Evolutionary conservation across 192 early-diverging fungal species (phyloP).

Genomic region (Radiomyces spectabilis): DNA sequence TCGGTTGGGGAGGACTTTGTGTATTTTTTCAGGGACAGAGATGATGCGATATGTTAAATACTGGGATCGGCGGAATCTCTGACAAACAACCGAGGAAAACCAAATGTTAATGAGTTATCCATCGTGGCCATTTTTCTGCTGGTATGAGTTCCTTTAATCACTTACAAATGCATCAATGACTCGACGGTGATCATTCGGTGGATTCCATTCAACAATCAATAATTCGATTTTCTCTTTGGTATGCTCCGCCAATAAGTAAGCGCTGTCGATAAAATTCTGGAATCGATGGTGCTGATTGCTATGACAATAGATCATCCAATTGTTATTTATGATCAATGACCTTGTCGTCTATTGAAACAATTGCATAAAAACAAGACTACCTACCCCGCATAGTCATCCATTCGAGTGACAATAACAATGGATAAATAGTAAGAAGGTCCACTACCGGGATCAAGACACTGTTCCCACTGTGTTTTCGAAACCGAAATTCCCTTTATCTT

Average conservation of each 20-base stretch:
- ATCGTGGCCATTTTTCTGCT: background rate
- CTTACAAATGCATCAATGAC: slow-evolving; percentile 26
- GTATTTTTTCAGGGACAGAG: slow-evolving; percentile 20
- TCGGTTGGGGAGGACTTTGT: slow-evolving; percentile 22
- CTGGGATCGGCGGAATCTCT: slow-evolving; percentile 22
- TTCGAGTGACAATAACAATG: slow-evolving; percentile 30
- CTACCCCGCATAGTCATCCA: slow-evolving; percentile 31
- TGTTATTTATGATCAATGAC: background rate
- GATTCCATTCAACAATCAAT: slow-evolving; percentile 32
- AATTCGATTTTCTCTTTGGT: slow-evolving; percentile 22
- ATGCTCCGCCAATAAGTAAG: slow-evolving; percentile 22
- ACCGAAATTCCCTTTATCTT: too few species aligned
- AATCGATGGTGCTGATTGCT: slow-evolving; percentile 25
- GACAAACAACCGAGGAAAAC: background rate
- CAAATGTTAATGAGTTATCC: background rate
- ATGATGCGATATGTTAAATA: slow-evolving; percentile 25
- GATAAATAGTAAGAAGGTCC: slow-evolving; percentile 16
- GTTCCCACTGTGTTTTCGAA: slow-evolving; percentile 14
- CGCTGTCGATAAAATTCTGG: slow-evolving; percentile 27
- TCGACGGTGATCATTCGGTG: slow-evolving; percentile 16
- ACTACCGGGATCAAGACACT: slow-evolving; percentile 9
- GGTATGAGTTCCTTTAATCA: background rate
- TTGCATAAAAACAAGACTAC: background rate
- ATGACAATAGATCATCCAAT: background rate
- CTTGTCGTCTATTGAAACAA: background rate